Percentiles rank a stretch among this genome's conserved stretches.
Conservation (phyloP, 371 early-diverging fungal genomes). For the Blyttiomyces sp. region DNA sequence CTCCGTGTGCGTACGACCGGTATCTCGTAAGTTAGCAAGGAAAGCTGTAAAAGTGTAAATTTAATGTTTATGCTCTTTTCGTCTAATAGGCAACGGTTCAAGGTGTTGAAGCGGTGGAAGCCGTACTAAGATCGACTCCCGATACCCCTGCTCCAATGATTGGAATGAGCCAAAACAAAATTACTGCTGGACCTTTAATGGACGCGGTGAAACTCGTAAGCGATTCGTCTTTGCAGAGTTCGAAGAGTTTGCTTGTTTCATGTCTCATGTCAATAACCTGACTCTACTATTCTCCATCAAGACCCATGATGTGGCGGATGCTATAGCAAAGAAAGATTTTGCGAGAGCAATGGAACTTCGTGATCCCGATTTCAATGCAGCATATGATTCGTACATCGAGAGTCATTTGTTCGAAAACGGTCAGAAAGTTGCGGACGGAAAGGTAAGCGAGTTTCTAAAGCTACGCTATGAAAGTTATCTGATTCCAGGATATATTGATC, state of each 20-base stretch:
- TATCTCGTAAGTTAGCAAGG: conserved; percentile 54
- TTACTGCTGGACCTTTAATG: conserved; percentile 82
- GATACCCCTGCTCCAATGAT: conserved; percentile 89
- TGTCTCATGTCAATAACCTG: too few relatives aligned
- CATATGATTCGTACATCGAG: conserved; percentile 59
- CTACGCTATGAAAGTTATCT: conserved; percentile 1
- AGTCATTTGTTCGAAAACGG: conserved; percentile 30
- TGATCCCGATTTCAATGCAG: conserved; percentile 82
- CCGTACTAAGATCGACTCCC: conserved; percentile 80
- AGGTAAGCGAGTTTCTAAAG: conserved; percentile 29
- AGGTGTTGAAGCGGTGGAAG: conserved; percentile 95
- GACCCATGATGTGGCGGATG: conserved; percentile 85
- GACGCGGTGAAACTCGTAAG: conserved; percentile 80
- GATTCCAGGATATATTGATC: too few relatives aligned
- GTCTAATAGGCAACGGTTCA: conserved; percentile 73
- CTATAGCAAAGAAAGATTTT: conserved; percentile 82
- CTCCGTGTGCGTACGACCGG: conserved; percentile 92
- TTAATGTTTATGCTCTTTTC: background rate
- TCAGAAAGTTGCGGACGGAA: conserved; percentile 1
- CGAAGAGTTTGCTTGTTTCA: too few relatives aligned
- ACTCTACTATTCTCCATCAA: conserved; percentile 14
- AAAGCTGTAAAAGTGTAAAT: too few relatives aligned
- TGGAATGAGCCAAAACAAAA: conserved; percentile 83
- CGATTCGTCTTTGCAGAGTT: background rate
- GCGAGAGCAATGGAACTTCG: conserved; percentile 86